Percentiles rank a stretch among this genome's conserved stretches.
Evolutionary conservation across 805 yeast species (phyloP).

Genomic region (Grigorovia jiainica): DNA sequence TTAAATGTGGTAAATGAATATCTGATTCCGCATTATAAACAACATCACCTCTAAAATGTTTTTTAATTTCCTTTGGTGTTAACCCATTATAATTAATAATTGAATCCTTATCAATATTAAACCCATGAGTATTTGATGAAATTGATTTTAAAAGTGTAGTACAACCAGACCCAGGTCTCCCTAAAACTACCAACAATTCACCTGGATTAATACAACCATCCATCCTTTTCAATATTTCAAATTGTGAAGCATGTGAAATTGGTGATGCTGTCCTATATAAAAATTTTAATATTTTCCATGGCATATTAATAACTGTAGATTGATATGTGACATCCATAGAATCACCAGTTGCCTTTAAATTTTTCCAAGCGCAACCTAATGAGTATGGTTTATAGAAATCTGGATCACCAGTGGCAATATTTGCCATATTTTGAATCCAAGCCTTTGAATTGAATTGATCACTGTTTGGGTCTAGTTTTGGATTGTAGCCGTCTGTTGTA

Average conservation of each 20-base stretch:
- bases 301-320: constrained; percentile 42
- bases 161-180: constrained; percentile 76
- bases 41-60: constrained; percentile 57
- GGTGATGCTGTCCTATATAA: constrained; percentile 16
- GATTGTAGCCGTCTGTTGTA: constrained; percentile 22
- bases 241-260: constrained; percentile 20
- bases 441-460: constrained; percentile 50
- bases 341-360: constrained; percentile 53
- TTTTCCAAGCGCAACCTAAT: constrained; percentile 49
- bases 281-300: constrained; percentile 45
- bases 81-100: constrained; percentile 46
- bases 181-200: constrained; percentile 57
- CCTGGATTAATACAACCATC: constrained; percentile 56
- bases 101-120: constrained; percentile 39
- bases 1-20: constrained; percentile 56
- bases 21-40: constrained; percentile 63
- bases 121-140: constrained; percentile 52
- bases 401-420: constrained; percentile 42
- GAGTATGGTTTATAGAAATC: constrained; percentile 55
- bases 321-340: constrained; percentile 64
- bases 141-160: constrained; percentile 56
- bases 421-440: constrained; percentile 60
- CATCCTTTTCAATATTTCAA: constrained; percentile 54
- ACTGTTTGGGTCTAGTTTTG: constrained; percentile 48
- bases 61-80: constrained; percentile 39